Evolutionary conservation across 495 filamentous ascomycete species (phyloP).

Genomic region (Letharia columbiana): DNA sequence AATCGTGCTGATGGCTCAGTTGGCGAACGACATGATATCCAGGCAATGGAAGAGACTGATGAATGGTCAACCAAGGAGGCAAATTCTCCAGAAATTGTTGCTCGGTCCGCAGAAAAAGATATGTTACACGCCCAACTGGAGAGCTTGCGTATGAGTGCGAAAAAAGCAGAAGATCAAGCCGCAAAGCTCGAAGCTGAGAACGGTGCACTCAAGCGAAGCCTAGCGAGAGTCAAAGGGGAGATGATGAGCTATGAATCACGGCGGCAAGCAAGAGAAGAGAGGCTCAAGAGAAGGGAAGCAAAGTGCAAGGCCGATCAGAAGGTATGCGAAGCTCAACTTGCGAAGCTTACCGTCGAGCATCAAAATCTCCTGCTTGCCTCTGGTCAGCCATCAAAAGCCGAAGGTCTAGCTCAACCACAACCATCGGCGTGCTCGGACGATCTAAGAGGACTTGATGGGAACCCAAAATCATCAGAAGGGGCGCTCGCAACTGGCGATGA

Average conservation of each 20-base stretch:
- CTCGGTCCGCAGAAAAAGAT: background rate
- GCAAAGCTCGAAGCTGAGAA: conserved; percentile 52
- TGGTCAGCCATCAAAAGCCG: conserved; percentile 29
- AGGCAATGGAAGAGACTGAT: background rate
- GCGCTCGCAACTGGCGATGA: conserved; percentile 28
- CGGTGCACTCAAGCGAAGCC: conserved; percentile 40
- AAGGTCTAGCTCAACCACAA: conserved; percentile 26
- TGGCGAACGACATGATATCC: conserved; percentile 35
- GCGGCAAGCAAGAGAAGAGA: conserved; percentile 44
- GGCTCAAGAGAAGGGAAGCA: conserved; percentile 40
- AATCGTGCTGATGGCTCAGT: conserved; percentile 39
- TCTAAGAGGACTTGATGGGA: background rate
- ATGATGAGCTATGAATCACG: conserved; percentile 45
- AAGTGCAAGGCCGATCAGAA: conserved; percentile 41
- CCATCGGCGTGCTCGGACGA: background rate
- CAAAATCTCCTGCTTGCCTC: conserved; percentile 12
- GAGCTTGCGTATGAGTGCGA: conserved; percentile 44
- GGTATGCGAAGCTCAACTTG: conserved; percentile 37
- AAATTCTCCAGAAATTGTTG: background rate
- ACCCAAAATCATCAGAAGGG: conserved; percentile 34
- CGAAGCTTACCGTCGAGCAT: conserved; percentile 18
- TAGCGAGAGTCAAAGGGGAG: conserved; percentile 47
- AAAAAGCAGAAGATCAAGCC: conserved; percentile 59
- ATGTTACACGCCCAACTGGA: conserved; percentile 32
- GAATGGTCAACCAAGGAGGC: background rate